Conservation (phyloP, 2,329 filamentous ascomycete genomes). For the Acrocalymma vagum region DNA sequence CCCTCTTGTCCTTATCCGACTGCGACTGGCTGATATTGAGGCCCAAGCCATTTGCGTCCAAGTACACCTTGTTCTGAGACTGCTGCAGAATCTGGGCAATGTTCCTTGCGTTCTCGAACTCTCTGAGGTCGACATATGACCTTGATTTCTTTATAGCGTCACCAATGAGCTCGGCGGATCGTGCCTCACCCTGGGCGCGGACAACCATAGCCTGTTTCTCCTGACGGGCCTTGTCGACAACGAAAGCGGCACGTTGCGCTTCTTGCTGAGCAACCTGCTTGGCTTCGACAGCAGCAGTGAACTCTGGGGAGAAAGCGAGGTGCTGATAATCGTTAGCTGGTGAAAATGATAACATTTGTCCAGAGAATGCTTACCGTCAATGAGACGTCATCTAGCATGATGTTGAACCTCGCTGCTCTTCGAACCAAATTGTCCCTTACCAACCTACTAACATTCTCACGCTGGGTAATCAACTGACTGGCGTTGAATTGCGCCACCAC, state of each 20-base stretch:
- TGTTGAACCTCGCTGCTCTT: constrained; percentile 95
- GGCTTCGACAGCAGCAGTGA: constrained; percentile 73
- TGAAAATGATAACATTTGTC: background rate
- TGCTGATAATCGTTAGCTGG: constrained; percentile 56
- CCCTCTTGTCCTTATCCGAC: constrained; percentile 49
- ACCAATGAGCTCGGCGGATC: constrained; percentile 96
- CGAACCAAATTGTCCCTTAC: constrained; percentile 92
- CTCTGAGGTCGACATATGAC: constrained; percentile 94
- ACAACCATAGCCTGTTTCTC: constrained; percentile 99
- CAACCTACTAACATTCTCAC: constrained; percentile 92
- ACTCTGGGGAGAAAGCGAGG: constrained; percentile 74
- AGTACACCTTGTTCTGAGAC: constrained; percentile 90
- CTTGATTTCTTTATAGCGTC: constrained; percentile 99
- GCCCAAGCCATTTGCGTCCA: constrained; percentile 90
- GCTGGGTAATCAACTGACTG: constrained; percentile 97
- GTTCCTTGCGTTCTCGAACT: constrained; percentile 93
- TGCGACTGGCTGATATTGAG: constrained; percentile 74
- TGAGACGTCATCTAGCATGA: constrained; percentile 95
- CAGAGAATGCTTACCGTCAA: constrained; percentile 74
- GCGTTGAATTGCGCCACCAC: constrained; percentile 99
- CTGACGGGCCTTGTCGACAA: constrained; percentile 98
- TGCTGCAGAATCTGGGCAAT: constrained; percentile 92
- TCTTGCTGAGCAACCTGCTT: constrained; percentile 84
- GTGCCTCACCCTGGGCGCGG: constrained; percentile 97
- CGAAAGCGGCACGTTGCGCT: constrained; percentile 93